phyloP scores from a whole-genome alignment of 192 early-diverging fungal genomes.

The Linnemannia exigua region DNA sequence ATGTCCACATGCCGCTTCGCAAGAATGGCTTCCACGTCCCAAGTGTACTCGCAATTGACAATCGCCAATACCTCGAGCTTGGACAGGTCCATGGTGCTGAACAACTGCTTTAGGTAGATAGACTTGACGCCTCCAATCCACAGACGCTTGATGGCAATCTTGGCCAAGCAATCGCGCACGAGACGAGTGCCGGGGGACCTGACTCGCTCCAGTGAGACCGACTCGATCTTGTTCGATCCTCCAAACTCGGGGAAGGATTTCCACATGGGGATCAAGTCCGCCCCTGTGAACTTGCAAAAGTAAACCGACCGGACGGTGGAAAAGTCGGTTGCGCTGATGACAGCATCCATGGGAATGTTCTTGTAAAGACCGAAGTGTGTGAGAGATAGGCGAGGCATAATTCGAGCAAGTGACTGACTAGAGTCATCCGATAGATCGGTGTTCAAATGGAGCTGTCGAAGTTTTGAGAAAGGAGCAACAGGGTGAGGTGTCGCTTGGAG shows the following conservation, averaged over 20 bases:
- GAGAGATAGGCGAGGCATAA: background rate
- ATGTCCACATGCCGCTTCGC: background rate
- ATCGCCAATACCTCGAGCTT: background rate
- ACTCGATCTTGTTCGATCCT: conserved; percentile 1
- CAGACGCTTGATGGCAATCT: conserved; percentile 2
- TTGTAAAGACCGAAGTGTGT: background rate
- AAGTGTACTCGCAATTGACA: background rate
- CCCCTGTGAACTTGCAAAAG: background rate
- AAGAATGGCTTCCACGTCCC: background rate
- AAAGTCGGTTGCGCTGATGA: background rate
- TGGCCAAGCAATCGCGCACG: background rate
- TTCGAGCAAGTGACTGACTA: background rate
- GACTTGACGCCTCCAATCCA: background rate
- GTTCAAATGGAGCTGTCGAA: background rate
- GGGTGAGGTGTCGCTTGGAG: background rate
- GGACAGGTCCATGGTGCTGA: background rate
- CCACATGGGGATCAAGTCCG: background rate
- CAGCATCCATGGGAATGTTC: background rate
- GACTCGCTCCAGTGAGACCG: background rate
- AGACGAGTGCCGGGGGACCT: background rate
- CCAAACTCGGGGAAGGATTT: background rate
- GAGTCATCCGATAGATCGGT: background rate
- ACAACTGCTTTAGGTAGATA: background rate
- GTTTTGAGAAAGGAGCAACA: background rate
- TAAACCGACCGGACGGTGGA: background rate